These are phyloP conservation scores for Citrus mangshanensis DNA, from an alignment of 345 rosid species.

Conservation along the genomic window DNA sequence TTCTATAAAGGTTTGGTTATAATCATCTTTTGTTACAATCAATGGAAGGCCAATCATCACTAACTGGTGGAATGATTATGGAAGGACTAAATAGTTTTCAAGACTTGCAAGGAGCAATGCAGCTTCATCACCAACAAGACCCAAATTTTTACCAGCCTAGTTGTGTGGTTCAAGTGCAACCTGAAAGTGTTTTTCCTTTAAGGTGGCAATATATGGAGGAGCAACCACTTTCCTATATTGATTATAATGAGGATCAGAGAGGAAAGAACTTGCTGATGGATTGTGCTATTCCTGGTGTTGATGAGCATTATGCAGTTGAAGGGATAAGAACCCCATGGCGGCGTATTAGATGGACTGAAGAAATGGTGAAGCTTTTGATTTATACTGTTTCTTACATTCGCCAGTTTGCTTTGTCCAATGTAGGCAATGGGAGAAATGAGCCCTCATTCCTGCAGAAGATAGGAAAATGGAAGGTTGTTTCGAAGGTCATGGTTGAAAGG, in stretches of 20 bases:
- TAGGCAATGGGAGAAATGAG: conserved; percentile 1
- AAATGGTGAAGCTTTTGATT: conserved; percentile 26
- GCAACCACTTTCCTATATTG: not conserved
- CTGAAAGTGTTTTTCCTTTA: not conserved
- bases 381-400: conserved; percentile 22
- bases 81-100: not conserved
- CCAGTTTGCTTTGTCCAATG: conserved; percentile 11
- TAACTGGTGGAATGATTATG: not conserved
- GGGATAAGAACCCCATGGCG: conserved; percentile 11
- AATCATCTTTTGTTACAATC: not conserved
- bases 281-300: not conserved
- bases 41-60: too few species aligned
- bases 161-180: conserved; percentile 4
- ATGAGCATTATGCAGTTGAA: conserved; percentile 12
- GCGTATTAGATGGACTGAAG: conserved; percentile 22
- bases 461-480: conserved; percentile 31
- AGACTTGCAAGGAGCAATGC: conserved; percentile 1
- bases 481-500: conserved; percentile 19
- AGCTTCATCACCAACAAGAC: conserved; percentile 5
- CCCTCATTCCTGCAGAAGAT: conserved; percentile 11
- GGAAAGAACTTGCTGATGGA: not conserved
- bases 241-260: not conserved
- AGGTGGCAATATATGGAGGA: conserved; percentile 1
- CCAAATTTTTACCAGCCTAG: not conserved
- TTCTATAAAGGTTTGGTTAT: not conserved